Evolutionary conservation across 345 rosid genomes (phyloP), one percentile per base, ranked within the genome.

Genomic region (Anastatica hierochuntica): DNA sequence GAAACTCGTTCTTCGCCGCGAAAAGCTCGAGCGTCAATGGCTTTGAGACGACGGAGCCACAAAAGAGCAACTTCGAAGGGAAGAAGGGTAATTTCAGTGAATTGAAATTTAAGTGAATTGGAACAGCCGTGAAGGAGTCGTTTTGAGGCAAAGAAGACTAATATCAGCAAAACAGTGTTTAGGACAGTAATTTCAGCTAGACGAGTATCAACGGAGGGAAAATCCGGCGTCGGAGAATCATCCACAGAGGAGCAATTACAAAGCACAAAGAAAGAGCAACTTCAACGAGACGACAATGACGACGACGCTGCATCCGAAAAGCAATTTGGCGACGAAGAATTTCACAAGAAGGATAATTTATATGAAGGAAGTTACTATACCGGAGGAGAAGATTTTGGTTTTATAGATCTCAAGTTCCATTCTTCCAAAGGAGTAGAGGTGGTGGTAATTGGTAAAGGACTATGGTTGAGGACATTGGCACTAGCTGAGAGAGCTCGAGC

Each of bases 331-430:
- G 45, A 67, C 63, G 35, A 45, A 47, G 56, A 40, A 57, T 66
- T 54, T 69, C 14, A 73, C 70, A 56, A 76, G 88, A 45, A 73
- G 90, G 7, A 80, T 82, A 10, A 74, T 80, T 59, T 84, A 89
- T 4, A 74, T 82, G 42, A 84, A 76, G 60, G 95, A 87, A 81
- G 76, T 41, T 84, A 76, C 45, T 84, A 80, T 8, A 75, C 75
- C 0, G 83, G 82, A 14, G 79, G 72, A 59, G 90, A 89, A 43
- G 98, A 87, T 35, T 73, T 85, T 24, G 88, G 85, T 13, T 87
- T 90, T 62, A 90, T 90, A 14, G 98, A 90, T 61, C 70, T 90
- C 43, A 87, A 88, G 49, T 90, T 90, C 45, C 87, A 85, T 63
- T 69, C 74, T n/a, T n/a, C n/a, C n/a, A n/a, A n/a, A n/a, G n/a